Conservation (phyloP, 106 monocot species). For the Phalaenopsis aphrodite region DNA sequence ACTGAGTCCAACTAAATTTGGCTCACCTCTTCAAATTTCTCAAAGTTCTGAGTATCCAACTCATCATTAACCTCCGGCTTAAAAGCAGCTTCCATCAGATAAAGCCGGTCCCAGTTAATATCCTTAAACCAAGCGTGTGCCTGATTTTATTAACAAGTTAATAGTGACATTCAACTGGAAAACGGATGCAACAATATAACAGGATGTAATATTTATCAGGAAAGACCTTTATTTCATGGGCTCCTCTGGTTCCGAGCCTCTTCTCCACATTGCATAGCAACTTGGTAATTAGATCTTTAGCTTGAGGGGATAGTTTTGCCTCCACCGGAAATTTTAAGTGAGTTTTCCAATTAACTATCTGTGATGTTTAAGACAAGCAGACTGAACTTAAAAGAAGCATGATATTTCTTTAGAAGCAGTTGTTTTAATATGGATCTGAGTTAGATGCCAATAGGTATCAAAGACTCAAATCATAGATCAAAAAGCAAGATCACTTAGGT, state of each 20-base stretch:
- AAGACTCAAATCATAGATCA: slow-evolving; percentile 1
- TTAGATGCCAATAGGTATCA: neutral
- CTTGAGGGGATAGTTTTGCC: slow-evolving; percentile 27
- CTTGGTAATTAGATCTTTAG: slow-evolving; percentile 37
- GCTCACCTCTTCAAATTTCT: slow-evolving; percentile 40
- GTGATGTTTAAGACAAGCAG: slow-evolving; percentile 4
- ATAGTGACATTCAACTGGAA: neutral
- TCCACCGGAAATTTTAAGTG: slow-evolving; percentile 41
- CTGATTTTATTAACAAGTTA: slow-evolving; percentile 6
- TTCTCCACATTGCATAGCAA: slow-evolving; percentile 30
- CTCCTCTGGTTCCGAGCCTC: slow-evolving; percentile 32
- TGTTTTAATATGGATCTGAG: neutral
- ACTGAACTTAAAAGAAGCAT: neutral
- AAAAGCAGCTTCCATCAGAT: slow-evolving; percentile 38
- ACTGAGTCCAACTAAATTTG: neutral
- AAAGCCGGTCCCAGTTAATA: slow-evolving; percentile 22
- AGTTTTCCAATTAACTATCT: slow-evolving; percentile 40
- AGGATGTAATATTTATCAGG: neutral
- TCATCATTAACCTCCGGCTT: slow-evolving; percentile 38
- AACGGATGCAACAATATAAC: neutral
- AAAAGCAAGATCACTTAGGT: neutral
- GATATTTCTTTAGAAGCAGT: neutral
- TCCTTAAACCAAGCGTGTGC: slow-evolving; percentile 36
- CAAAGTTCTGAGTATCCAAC: slow-evolving; percentile 39
- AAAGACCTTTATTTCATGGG: slow-evolving; percentile 32